Base-by-base conservation (phyloP, 176 grass and related monocot species). In the maize (Zea mays) region DNA sequence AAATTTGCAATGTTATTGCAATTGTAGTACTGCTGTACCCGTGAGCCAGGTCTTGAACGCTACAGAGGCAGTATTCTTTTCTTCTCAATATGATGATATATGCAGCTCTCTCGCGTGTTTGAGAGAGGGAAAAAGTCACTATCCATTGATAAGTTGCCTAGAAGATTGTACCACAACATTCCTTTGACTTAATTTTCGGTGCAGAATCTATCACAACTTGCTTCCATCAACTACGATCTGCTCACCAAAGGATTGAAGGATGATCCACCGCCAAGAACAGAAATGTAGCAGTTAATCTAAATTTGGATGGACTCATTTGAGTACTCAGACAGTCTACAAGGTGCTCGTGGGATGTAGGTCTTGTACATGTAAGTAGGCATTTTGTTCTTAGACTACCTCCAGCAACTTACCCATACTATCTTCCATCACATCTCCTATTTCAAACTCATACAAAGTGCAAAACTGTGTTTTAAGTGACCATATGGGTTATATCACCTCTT, bases 151-250 rank as follows among this genome's bases (percentile, higher is more conserved):
- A 82, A n/a, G 44, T 55, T 84, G 14, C 60, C 50, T 78, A 77
- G 21, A 65, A 77, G 37, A 65, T 83, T 65, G 35, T 74, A 27
- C 67, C 46, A 15, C 42, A 17, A 4, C 16, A 54, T 71, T 84
- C 13, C 12, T 45, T 50, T 88, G 71, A 90, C 61, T 75, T 83
- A 1, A 42, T 86, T 57, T 79, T 71, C 47, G 47, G 55, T 70
- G 75, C 83, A 99, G 96, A 99, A 99, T 83, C 79, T 99, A 12
- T 99, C 96, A 47, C 96, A 99, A 55, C 92, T 99, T 85, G 96
- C 92, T 33, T 99, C 92, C 59, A 99, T 99, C 87, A 99, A 99
- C 68, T 99, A 95, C n/a, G 96, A 99, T 83, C 69, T 99, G 83
- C 90, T 99, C 57, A 83, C 80, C 61, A 99, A 99, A 88, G 96